Evolutionary conservation across 306 rosid species (phyloP).

Genomic region (Cicer chorassanicum): DNA sequence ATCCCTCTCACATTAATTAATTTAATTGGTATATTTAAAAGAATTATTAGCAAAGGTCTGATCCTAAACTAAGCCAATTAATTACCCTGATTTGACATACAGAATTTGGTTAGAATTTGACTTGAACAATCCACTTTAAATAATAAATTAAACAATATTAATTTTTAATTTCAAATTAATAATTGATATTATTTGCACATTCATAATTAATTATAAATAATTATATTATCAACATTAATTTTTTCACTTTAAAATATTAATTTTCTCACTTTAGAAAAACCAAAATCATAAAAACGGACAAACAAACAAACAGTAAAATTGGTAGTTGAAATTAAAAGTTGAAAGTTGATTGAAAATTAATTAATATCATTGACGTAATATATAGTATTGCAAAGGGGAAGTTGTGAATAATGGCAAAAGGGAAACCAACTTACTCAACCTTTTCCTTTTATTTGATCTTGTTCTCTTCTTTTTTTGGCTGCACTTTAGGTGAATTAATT

Average conservation of each 20-base stretch:
- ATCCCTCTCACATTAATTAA: not conserved
- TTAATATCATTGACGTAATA: not conserved
- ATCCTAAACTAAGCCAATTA: not conserved
- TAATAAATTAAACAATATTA: too few relatives aligned
- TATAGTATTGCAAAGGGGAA: not conserved
- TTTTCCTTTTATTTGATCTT: conserved; percentile 1
- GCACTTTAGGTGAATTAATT: conserved; percentile 20
- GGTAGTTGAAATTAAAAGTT: not conserved
- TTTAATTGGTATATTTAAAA: not conserved
- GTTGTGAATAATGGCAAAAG: not conserved
- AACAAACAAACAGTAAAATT: not conserved
- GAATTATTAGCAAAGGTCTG: not conserved
- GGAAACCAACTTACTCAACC: conserved; percentile 22
- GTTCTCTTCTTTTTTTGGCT: conserved; percentile 2
- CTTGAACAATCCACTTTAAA: too few relatives aligned
- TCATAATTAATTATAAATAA: too few relatives aligned
- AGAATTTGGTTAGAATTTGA: too few relatives aligned
- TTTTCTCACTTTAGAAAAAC: too few relatives aligned
- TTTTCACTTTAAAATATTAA: too few relatives aligned
- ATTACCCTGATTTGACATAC: too few relatives aligned
- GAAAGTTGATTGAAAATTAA: not conserved
- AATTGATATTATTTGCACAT: too few relatives aligned
- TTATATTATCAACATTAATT: too few relatives aligned
- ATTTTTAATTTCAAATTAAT: too few relatives aligned
- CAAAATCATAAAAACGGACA: too few relatives aligned